A percentile compares a stretch with the other conserved stretches of the same genome.
phyloP scores from a whole-genome alignment of 768 basidiomycete species.

The Pseudohyphozyma bogoriensis region DNA sequence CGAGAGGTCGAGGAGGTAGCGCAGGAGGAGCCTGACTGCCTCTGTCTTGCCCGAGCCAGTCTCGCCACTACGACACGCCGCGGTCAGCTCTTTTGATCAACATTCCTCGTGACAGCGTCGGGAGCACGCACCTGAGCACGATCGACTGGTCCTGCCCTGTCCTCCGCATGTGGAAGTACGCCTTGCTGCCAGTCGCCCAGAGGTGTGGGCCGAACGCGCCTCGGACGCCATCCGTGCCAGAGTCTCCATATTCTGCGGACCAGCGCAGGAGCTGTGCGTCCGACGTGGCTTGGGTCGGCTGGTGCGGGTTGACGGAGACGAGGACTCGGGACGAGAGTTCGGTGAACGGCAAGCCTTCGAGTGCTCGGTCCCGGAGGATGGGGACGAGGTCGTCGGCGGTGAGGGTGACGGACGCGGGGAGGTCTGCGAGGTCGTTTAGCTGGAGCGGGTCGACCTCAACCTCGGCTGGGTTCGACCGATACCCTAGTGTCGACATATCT shows the following conservation, averaged over 20 bases:
- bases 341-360: conserved; percentile 74
- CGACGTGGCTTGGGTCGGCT: conserved; percentile 70
- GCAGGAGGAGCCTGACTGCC: conserved; percentile 77
- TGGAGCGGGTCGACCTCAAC: conserved; percentile 24
- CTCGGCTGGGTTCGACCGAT: too few relatives aligned
- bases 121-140: conserved; percentile 59
- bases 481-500: too few relatives aligned
- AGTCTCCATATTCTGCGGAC: conserved; percentile 69
- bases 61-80: conserved; percentile 56
- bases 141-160: conserved; percentile 89
- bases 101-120: background rate
- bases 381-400: conserved; percentile 71
- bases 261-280: conserved; percentile 79
- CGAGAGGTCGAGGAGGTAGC: conserved; percentile 79
- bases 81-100: background rate
- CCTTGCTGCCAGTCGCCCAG: conserved; percentile 79
- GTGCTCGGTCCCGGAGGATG: conserved; percentile 75
- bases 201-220: conserved; percentile 65
- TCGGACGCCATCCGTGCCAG: conserved; percentile 41
- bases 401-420: conserved; percentile 54
- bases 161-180: conserved; percentile 91
- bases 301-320: conserved; percentile 86
- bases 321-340: conserved; percentile 58
- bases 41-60: conserved; percentile 91
- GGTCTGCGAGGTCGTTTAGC: conserved; percentile 47